Evolutionary conservation across 169 alveolate genomes (phyloP).

Genomic region (Nephromyces sp.): DNA sequence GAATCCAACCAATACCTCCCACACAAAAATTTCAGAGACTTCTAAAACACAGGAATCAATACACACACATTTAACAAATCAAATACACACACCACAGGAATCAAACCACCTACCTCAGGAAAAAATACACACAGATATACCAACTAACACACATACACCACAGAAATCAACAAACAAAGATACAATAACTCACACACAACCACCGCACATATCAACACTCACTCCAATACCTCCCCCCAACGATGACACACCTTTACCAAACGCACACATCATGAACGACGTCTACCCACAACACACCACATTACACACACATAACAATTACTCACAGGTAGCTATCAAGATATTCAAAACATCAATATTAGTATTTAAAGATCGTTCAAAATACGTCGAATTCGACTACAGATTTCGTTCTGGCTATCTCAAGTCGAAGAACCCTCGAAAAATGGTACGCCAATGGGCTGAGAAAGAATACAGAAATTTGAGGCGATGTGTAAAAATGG

Average conservation of each 20-base stretch:
- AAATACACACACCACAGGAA: neutral
- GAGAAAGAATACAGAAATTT: slow-evolving; percentile 96
- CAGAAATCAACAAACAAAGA: slow-evolving; percentile 13
- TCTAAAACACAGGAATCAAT: neutral
- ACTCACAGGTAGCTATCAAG: slow-evolving; percentile 88
- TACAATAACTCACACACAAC: neutral
- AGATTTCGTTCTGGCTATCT: slow-evolving; percentile 91
- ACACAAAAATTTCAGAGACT: neutral
- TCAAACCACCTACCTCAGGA: too few relatives aligned
- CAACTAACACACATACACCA: neutral
- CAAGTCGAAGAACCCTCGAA: slow-evolving; percentile 87
- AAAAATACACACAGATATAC: neutral
- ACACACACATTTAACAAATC: neutral
- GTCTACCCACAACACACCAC: too few relatives aligned
- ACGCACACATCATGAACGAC: slow-evolving; percentile 22
- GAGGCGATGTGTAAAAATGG: slow-evolving; percentile 79
- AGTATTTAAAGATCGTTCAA: slow-evolving; percentile 93
- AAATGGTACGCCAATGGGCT: slow-evolving; percentile 99
- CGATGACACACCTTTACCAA: slow-evolving; percentile 6
- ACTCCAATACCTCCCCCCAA: neutral
- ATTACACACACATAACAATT: too few relatives aligned
- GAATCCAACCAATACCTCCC: neutral
- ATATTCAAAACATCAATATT: slow-evolving; percentile 95
- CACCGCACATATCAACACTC: slow-evolving; percentile 1
- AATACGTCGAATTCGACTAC: slow-evolving; percentile 96